phyloP scores from a whole-genome alignment of 2,329 filamentous ascomycete species.

The Aureobasidium zeae region DNA sequence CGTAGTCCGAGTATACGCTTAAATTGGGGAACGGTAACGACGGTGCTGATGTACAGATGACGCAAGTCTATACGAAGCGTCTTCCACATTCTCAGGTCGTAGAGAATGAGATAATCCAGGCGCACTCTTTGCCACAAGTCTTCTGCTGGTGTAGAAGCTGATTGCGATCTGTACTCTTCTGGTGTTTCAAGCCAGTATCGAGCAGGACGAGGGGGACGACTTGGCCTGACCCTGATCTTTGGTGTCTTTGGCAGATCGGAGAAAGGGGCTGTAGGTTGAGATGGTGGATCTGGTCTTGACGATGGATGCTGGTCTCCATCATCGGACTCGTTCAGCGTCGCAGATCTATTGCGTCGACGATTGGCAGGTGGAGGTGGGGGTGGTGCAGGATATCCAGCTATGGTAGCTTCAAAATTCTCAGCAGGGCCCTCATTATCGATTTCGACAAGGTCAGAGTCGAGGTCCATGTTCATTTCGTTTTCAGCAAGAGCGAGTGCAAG shows the following conservation, averaged over 20 bases:
- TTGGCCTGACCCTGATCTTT: conserved; percentile 37
- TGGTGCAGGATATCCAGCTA: conserved; percentile 64
- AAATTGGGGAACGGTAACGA: conserved; percentile 91
- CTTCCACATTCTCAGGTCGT: conserved; percentile 95
- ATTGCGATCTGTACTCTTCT: conserved; percentile 44
- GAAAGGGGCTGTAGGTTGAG: conserved; percentile 51
- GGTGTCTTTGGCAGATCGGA: conserved; percentile 77
- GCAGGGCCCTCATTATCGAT: conserved; percentile 52
- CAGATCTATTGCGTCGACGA: conserved; percentile 11
- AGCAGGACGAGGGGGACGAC: conserved; percentile 55
- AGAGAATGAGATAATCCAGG: conserved; percentile 88
- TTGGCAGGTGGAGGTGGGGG: conserved; percentile 44
- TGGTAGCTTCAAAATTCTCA: conserved; percentile 67
- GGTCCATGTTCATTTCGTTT: conserved; percentile 39
- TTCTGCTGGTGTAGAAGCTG: conserved; percentile 57
- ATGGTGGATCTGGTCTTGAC: conserved; percentile 44
- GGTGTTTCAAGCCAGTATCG: conserved; percentile 83
- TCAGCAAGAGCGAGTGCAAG: conserved; percentile 18
- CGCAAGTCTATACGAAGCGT: conserved; percentile 82
- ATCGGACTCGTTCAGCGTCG: conserved; percentile 44
- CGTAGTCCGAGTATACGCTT: conserved; percentile 85
- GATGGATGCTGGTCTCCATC: conserved; percentile 44
- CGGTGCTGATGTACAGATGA: conserved; percentile 90
- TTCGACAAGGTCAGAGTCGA: conserved; percentile 43
- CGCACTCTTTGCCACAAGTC: conserved; percentile 83